Evolutionary conservation across 768 basidiomycete species (phyloP).

Genomic region (Tylopilus plumbeoviolaceoides): DNA sequence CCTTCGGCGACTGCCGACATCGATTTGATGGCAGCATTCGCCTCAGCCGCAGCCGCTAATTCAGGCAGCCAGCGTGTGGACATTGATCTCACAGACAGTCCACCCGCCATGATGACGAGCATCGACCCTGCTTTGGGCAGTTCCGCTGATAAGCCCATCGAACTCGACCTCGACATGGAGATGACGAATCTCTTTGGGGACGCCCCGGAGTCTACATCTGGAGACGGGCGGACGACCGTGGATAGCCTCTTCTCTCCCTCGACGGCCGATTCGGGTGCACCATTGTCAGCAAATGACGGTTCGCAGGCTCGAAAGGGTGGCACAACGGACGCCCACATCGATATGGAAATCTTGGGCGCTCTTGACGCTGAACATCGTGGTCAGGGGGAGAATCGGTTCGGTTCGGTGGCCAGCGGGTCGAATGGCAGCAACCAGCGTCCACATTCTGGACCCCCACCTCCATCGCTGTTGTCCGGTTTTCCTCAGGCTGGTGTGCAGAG

Average conservation of each 20-base stretch:
- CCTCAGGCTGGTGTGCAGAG: slow-evolving; percentile 18
- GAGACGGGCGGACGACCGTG: slow-evolving; percentile 33
- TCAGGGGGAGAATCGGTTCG: slow-evolving; percentile 22
- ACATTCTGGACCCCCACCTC: slow-evolving; percentile 32
- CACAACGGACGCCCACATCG: slow-evolving; percentile 19
- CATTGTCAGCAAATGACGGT: slow-evolving; percentile 14
- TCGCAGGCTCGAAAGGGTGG: slow-evolving; percentile 17
- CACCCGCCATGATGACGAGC: slow-evolving; percentile 21
- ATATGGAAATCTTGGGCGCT: slow-evolving; percentile 37
- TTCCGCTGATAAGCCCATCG: slow-evolving; percentile 78
- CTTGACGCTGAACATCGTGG: slow-evolving; percentile 21
- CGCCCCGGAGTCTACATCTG: slow-evolving; percentile 32
- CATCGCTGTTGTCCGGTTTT: slow-evolving; percentile 41
- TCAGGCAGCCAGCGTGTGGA: slow-evolving; percentile 35
- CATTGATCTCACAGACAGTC: slow-evolving; percentile 55
- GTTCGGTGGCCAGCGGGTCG: slow-evolving; percentile 26
- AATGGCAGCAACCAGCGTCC: slow-evolving; percentile 9
- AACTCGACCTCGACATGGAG: slow-evolving; percentile 71
- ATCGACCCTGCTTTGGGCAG: slow-evolving; percentile 44
- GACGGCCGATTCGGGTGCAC: slow-evolving; percentile 21
- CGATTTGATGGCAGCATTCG: slow-evolving; percentile 64
- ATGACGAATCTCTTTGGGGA: slow-evolving; percentile 58
- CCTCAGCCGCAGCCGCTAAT: slow-evolving; percentile 36
- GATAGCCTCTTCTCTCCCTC: slow-evolving; percentile 53
- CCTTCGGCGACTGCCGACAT: slow-evolving; percentile 52